Conservation (phyloP, 768 basidiomycete species). For the Pisolithus microcarpus region DNA sequence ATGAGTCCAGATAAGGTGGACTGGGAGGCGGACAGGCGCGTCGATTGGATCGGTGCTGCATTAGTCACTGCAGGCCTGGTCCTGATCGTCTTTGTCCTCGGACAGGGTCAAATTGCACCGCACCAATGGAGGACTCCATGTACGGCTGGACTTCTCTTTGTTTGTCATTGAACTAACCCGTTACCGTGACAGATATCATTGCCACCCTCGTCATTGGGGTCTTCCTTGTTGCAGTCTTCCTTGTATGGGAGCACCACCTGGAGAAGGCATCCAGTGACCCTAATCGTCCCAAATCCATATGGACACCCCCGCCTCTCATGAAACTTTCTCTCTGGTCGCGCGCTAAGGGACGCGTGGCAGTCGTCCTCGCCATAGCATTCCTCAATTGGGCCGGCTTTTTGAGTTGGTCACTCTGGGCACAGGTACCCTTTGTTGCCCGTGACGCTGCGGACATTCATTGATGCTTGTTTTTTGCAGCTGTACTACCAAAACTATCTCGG, state of each 20-base stretch:
- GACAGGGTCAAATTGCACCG: constrained; percentile 54
- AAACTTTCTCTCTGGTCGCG: constrained; percentile 55
- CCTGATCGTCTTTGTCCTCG: constrained; percentile 66
- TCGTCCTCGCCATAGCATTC: constrained; percentile 57
- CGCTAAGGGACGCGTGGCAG: constrained; percentile 55
- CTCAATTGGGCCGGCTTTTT: constrained; percentile 55
- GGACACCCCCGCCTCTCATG: constrained; percentile 58
- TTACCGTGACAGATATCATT: constrained; percentile 51
- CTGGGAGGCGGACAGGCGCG: constrained; percentile 47
- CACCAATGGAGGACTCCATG: constrained; percentile 55
- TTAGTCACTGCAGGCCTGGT: constrained; percentile 61
- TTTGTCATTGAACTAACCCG: constrained; percentile 15
- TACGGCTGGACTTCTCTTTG: constrained; percentile 21
- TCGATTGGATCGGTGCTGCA: constrained; percentile 75
- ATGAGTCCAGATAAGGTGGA: constrained; percentile 29
- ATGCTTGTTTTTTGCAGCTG: constrained; percentile 31
- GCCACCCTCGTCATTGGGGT: constrained; percentile 58
- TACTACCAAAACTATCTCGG: constrained; percentile 64
- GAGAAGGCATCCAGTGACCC: constrained; percentile 28
- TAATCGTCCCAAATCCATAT: constrained; percentile 17
- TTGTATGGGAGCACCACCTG: constrained; percentile 60
- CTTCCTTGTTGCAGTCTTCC: constrained; percentile 46
- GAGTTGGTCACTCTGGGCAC: constrained; percentile 46
- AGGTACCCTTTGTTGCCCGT: constrained; percentile 17
- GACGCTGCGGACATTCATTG: too few species aligned